Conservation (phyloP, 106 monocot genomes). For the Acorus gramineus region DNA sequence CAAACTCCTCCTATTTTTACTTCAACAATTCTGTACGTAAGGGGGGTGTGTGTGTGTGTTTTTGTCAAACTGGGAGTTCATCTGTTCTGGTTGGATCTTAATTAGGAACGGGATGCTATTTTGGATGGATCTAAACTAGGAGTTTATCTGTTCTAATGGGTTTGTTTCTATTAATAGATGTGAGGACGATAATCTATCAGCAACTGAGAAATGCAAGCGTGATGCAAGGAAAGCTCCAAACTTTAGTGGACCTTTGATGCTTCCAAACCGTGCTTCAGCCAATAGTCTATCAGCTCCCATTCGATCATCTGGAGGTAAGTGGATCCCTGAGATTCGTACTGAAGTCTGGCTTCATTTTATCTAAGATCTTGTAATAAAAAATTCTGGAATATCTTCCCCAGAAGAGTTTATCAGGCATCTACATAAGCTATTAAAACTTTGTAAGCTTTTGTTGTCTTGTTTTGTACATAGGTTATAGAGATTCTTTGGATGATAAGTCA, state of each 20-base stretch:
- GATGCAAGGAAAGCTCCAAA: constrained; percentile 50
- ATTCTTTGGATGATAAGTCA: constrained; percentile 56
- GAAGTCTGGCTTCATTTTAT: too few species aligned
- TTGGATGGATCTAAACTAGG: background rate
- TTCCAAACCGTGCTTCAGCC: constrained; percentile 86
- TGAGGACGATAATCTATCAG: constrained; percentile 39
- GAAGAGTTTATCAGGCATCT: too few species aligned
- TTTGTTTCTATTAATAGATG: constrained; percentile 14
- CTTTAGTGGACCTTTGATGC: constrained; percentile 91
- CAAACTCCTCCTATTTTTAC: too few species aligned
- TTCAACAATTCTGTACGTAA: too few species aligned
- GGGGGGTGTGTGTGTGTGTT: too few species aligned
- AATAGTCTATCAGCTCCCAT: constrained; percentile 94
- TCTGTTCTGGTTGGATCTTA: too few species aligned
- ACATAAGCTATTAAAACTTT: background rate
- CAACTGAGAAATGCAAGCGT: constrained; percentile 48
- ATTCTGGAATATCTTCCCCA: too few species aligned
- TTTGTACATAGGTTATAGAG: constrained; percentile 51
- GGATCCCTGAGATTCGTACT: background rate
- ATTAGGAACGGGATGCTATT: too few species aligned
- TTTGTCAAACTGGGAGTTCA: too few species aligned
- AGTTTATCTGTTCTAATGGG: background rate
- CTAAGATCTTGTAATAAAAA: too few species aligned
- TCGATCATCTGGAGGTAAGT: constrained; percentile 63
- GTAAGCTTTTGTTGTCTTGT: constrained; percentile 2